phyloP scores from a whole-genome alignment of 1,284 basidiomycete species.

The Sutorius eximius region DNA sequence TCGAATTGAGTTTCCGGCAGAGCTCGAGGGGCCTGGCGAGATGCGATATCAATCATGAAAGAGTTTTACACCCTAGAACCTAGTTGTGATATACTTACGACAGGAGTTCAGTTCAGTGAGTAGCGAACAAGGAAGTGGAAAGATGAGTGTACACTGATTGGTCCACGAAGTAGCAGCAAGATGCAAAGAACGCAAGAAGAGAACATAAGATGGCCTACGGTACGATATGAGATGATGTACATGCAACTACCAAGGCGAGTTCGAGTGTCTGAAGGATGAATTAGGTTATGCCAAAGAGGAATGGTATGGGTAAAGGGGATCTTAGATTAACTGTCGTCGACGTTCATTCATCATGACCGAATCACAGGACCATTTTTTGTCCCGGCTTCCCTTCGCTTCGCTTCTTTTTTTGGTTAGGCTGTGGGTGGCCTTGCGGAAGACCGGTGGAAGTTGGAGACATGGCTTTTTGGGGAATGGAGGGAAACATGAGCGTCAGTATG shows the following conservation, averaged over 20 bases:
- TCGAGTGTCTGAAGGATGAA: background rate
- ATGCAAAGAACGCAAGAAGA: background rate
- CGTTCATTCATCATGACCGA: background rate
- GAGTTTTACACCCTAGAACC: background rate
- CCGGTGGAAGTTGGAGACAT: background rate
- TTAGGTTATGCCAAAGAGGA: background rate
- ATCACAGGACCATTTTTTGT: background rate
- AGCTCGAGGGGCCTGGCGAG: too few relatives aligned
- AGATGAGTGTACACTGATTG: background rate
- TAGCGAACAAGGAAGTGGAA: background rate
- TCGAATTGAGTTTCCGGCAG: too few relatives aligned
- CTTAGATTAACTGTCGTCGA: background rate
- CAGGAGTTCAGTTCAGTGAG: background rate
- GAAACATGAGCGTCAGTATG: background rate
- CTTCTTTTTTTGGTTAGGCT: conserved; percentile 1
- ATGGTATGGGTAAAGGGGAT: background rate
- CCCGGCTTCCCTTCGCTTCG: background rate
- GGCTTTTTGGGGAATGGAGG: conserved; percentile 8
- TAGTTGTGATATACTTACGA: too few relatives aligned
- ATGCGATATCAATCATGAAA: background rate
- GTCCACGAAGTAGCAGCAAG: background rate
- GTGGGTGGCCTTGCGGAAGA: conserved; percentile 1
- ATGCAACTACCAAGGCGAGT: background rate
- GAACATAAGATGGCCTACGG: background rate
- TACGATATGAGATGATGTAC: background rate